Base-by-base conservation (phyloP, 2,329 filamentous ascomycete genomes). In the Fusarium sp. region DNA sequence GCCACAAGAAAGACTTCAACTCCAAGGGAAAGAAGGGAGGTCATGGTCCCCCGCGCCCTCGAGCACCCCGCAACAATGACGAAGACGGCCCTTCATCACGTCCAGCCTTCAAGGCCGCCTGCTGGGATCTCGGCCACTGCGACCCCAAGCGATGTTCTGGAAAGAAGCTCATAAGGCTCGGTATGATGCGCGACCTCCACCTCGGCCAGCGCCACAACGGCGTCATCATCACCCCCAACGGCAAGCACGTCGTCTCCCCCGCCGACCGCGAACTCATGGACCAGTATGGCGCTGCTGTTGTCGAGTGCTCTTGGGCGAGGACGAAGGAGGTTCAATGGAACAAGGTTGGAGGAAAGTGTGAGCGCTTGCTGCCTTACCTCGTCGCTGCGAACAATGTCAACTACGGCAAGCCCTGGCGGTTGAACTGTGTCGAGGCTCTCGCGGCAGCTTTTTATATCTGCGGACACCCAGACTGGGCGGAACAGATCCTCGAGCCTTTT, bases 111-210 rank as follows among this genome's bases (percentile, higher is more conserved):
- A 97, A 97, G 85, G 96, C 97, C 58, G 97, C 96, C 68, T 98
- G 96, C 83, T 99, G 97, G 97, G 97, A 99, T 80, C 88, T 99
- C 37, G 96, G 95, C 71, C 97, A 99, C 86, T 99, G 97, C 86
- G 97, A 99, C 80, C 95, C 96, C 10, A 98, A 98, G 84, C 89
- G 96, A 77, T 99, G 97, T 85, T 98, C 95, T 0, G 97, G 97
- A 35, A 99, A 99, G 86, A 92, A 94, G 73, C 89, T 99, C 37
- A 98, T 99, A 90, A 92, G 93, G 73, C 90, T 97, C 65, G 96
- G 96, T 4, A 87, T 98, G 79, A 98, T 99, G 95, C 93, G 97
- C 76, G 94, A 97, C 80, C 89, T 99, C 63, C 91, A 96, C 79
- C 88, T 98, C 65, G 97, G 97, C 63, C 95, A 98, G 84, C 95